phyloP scores from a whole-genome alignment of 257 asterid genomes.

The Przewalskia tangutica region DNA sequence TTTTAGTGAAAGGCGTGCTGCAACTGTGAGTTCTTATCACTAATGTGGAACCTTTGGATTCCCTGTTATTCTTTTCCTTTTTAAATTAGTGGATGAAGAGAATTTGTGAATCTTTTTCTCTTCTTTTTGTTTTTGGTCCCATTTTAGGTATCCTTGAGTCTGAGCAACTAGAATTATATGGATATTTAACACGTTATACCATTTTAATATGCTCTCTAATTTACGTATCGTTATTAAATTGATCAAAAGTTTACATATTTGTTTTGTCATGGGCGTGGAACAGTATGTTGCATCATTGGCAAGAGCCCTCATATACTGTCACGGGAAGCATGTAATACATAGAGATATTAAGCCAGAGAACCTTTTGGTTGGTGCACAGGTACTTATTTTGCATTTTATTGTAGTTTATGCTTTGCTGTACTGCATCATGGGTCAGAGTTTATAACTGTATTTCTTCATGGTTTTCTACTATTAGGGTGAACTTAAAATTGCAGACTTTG shows the following conservation, averaged over 20 bases:
- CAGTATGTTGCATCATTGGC: conserved; percentile 95
- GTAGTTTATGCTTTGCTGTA: background rate
- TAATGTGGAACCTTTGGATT: background rate
- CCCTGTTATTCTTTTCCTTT: background rate
- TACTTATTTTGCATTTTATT: conserved; percentile 2
- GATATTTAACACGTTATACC: background rate
- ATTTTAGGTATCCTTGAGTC: background rate
- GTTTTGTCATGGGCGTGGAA: background rate
- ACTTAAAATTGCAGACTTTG: conserved; percentile 92
- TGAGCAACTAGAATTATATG: background rate
- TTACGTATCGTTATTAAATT: background rate
- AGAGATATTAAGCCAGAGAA: conserved; percentile 97
- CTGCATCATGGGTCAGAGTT: background rate
- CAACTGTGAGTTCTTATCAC: conserved; percentile 55
- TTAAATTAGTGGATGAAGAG: background rate
- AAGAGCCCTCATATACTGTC: conserved; percentile 90
- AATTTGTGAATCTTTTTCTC: background rate
- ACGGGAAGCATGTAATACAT: conserved; percentile 97
- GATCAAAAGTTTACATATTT: background rate
- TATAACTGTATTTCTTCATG: background rate
- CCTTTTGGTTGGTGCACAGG: conserved; percentile 93
- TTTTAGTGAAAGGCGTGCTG: conserved; percentile 87
- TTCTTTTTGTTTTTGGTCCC: background rate
- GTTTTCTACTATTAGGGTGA: conserved; percentile 57
- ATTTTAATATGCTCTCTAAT: background rate